Conservation (phyloP, 768 basidiomycete genomes). For the Amanita jacksonii region DNA sequence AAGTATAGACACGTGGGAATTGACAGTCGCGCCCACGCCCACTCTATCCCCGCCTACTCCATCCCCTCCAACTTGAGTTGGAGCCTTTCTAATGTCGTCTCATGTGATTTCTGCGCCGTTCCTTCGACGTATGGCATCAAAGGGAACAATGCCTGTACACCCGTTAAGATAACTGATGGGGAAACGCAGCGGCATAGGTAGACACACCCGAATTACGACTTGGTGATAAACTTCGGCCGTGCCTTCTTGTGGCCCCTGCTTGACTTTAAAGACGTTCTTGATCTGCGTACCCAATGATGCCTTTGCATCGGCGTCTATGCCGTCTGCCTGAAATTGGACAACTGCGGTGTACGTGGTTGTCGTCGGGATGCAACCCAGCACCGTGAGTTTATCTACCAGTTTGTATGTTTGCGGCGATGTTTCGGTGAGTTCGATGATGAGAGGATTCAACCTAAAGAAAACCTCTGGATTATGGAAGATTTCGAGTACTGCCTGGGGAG, state of each 20-base stretch:
- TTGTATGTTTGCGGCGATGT: constrained; percentile 19
- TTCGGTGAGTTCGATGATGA: constrained; percentile 17
- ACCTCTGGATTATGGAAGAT: constrained; percentile 24
- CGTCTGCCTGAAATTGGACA: constrained; percentile 16
- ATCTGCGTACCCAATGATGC: constrained; percentile 20
- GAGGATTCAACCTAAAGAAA: constrained; percentile 21
- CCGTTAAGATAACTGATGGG: background rate
- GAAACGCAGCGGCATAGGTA: too few species aligned
- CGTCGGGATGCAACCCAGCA: constrained; percentile 18
- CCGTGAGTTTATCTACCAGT: constrained; percentile 20
- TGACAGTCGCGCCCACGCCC: too few species aligned
- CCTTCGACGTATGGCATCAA: constrained; percentile 25
- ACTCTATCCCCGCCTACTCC: too few species aligned
- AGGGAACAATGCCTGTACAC: constrained; percentile 21
- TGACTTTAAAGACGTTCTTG: constrained; percentile 12
- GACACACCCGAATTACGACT: constrained; percentile 21
- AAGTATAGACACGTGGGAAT: too few species aligned
- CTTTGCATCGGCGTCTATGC: constrained; percentile 15
- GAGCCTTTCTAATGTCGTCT: constrained; percentile 18
- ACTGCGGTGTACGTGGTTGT: constrained; percentile 19
- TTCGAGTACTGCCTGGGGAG: constrained; percentile 15
- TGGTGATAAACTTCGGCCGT: background rate
- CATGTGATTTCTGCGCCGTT: constrained; percentile 22
- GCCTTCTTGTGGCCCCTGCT: constrained; percentile 9
- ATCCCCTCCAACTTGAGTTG: constrained; percentile 6